A percentile compares a stretch with the other conserved stretches of the same genome.
Evolutionary conservation across 345 rosid genomes (phyloP).

Genomic region (Clausena lansium): DNA sequence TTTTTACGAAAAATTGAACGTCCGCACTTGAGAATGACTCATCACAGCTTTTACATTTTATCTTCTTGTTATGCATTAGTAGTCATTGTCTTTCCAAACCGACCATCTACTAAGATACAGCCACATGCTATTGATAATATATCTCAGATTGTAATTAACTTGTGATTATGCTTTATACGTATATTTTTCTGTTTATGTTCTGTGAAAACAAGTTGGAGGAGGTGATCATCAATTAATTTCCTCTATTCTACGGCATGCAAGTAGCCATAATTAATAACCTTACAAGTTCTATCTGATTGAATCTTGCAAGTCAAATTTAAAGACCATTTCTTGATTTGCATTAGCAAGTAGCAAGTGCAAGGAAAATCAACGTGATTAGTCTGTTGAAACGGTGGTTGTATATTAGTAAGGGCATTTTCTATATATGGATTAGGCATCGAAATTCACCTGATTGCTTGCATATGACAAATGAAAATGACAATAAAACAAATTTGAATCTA

Average conservation of each 20-base stretch:
- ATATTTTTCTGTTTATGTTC: not conserved
- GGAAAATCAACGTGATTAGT: not conserved
- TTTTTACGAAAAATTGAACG: no score
- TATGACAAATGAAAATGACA: slow-evolving; percentile 30
- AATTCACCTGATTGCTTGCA: not conserved
- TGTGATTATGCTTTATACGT: not conserved
- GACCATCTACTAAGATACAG: not conserved
- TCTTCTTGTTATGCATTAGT: not conserved
- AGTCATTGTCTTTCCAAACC: not conserved
- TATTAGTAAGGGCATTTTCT: not conserved
- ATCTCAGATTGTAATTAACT: not conserved
- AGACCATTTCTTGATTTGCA: not conserved
- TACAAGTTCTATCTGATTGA: not conserved
- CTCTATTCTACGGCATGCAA: not conserved
- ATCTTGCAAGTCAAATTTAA: not conserved
- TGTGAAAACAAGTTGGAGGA: not conserved
- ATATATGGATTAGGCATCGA: not conserved
- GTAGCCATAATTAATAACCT: not conserved
- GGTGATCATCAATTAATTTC: not conserved
- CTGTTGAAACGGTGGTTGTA: not conserved
- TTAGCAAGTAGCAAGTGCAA: not conserved
- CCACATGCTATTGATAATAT: not conserved
- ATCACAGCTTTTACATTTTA: not conserved
- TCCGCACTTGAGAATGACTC: no score
- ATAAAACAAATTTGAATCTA: slow-evolving; percentile 24